Conservation (phyloP, 345 rosid species). For the Heritiera littoralis region DNA sequence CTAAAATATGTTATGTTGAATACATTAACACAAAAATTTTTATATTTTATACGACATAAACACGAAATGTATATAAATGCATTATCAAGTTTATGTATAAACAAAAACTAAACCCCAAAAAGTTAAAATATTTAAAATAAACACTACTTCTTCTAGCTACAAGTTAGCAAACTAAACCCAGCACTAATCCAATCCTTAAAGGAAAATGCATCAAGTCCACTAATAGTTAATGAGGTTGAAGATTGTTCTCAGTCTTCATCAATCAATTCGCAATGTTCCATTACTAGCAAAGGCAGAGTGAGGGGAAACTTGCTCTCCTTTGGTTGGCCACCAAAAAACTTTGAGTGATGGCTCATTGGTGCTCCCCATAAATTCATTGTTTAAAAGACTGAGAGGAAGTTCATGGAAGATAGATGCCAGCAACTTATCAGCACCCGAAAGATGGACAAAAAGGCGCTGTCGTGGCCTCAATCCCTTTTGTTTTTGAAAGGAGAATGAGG, state of each 20-base stretch:
- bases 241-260: not conserved
- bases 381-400: slow-evolving; percentile 7
- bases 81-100: too few relatives aligned
- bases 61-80: too few relatives aligned
- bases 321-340: slow-evolving; percentile 30
- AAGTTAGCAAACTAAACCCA: not conserved
- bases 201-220: slow-evolving; percentile 3
- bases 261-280: slow-evolving; percentile 1
- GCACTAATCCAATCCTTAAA: not conserved
- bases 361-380: slow-evolving; percentile 16
- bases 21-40: too few relatives aligned
- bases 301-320: not conserved
- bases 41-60: too few relatives aligned
- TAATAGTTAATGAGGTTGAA: slow-evolving; percentile 6
- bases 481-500: not conserved
- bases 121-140: not conserved
- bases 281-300: not conserved
- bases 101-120: not conserved
- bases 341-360: slow-evolving; percentile 24
- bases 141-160: not conserved
- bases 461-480: not conserved
- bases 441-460: slow-evolving; percentile 29
- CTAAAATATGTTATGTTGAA: too few relatives aligned
- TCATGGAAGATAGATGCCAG: slow-evolving; percentile 27
- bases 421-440: slow-evolving; percentile 21